Evolutionary conservation across 1,284 basidiomycete species (phyloP), one percentile per base, ranked within the genome.

Genomic region (Phaffia rhodozyma): DNA sequence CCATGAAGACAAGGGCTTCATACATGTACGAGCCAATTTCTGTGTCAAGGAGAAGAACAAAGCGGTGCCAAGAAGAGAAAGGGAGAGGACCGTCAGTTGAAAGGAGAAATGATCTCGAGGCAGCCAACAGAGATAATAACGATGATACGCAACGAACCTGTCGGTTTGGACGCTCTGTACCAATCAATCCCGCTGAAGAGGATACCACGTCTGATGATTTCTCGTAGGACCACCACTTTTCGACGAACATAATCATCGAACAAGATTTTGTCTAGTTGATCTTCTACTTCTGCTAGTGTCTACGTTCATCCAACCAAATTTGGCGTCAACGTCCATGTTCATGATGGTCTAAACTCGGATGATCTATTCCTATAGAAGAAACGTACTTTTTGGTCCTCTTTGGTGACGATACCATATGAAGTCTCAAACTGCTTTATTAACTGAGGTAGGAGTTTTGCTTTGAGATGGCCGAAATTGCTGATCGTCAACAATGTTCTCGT

Each of bases 1-100:
- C 96, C 55, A 99, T 82, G 71, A 83, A 84, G 73, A 97, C 84
- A 61, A 97, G 79, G 9, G 85, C 83, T 71, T 90, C 86, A 77
- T 89, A 96, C 81, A 98, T 89, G 76, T 96, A 99, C 25, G 89
- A 82, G 62, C 94, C 85, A 64, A 99, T 91, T 75, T 93, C 92
- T 92, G 73, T 29, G 43, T 29, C 30, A 20, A 23, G n/a, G 29
- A n/a, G 47, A 59, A 27, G 23, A 32, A 43, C 51, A 9, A 48
- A 43, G n/a, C 53, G 25, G 20, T 43, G 25, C 59, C 30, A 58
- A 52, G 47, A 23, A n/a, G 38, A 48, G 27, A 11, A 47, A 29
- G 13, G 47, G 56, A 34, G 21, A 20, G 29, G 16, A 43, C 13
- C 13, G 51, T 38, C 49, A 47, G 21, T n/a, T 25, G 53, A 47